Conservation (phyloP, 169 alveolate genomes). For the Babesia sp. region DNA sequence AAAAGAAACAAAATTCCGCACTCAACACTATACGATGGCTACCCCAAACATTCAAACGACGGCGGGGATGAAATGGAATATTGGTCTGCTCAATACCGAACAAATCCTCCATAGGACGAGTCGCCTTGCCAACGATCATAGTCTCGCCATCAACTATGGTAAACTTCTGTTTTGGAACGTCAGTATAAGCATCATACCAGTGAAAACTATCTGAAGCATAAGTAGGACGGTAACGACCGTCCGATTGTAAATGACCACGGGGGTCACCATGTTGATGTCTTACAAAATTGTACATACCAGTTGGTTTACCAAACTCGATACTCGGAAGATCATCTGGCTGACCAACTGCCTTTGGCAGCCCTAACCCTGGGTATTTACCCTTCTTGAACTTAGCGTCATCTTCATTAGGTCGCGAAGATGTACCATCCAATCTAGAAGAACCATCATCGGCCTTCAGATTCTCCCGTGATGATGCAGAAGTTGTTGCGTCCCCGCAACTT, state of each 20-base stretch:
- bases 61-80: conserved; percentile 75
- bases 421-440: not conserved
- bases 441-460: not conserved
- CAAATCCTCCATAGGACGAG: conserved; percentile 82
- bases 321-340: conserved; percentile 65
- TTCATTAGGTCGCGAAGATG: not conserved
- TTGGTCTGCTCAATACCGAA: conserved; percentile 75
- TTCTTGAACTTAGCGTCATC: conserved; percentile 35
- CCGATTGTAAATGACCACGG: conserved; percentile 79
- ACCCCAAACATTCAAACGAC: conserved; percentile 76
- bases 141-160: conserved; percentile 81
- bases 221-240: conserved; percentile 75
- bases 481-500: not conserved
- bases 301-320: conserved; percentile 69
- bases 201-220: conserved; percentile 77
- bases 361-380: conserved; percentile 63
- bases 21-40: conserved; percentile 75
- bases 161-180: conserved; percentile 79
- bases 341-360: conserved; percentile 64
- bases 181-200: conserved; percentile 80
- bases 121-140: conserved; percentile 83
- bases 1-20: conserved; percentile 85
- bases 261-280: conserved; percentile 84
- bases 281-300: conserved; percentile 75
- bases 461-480: not conserved